A percentile compares a stretch with the other conserved stretches of the same genome.
Conservation (phyloP, 495 filamentous ascomycete genomes). For the Halenospora varia region DNA sequence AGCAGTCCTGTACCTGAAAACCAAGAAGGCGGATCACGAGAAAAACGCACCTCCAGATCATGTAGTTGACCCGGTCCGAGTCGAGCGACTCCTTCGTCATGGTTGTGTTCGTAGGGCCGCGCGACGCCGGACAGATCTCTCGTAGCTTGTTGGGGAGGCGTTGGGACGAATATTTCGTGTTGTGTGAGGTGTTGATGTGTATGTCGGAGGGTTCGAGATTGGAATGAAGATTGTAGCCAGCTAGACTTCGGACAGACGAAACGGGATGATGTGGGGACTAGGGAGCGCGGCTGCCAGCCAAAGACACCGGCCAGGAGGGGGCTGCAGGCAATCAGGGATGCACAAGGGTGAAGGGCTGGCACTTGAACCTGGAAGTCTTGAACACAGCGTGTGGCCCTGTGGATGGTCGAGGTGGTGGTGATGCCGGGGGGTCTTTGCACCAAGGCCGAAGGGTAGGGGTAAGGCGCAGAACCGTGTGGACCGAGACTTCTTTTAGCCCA, state of each 20-base stretch:
- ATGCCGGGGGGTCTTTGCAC: too few relatives aligned
- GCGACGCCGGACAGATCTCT: too few relatives aligned
- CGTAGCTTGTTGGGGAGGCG: slow-evolving; percentile 34
- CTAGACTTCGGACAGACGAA: slow-evolving; percentile 17
- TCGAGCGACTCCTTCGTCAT: slow-evolving; percentile 63
- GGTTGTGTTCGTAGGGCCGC: slow-evolving; percentile 28
- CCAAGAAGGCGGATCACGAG: slow-evolving; percentile 21
- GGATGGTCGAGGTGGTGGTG: too few relatives aligned
- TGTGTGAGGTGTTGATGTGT: slow-evolving; percentile 17
- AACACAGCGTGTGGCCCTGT: too few relatives aligned
- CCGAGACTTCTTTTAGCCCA: slow-evolving; percentile 11
- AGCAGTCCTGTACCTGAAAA: slow-evolving; percentile 20
- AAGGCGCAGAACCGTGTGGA: neutral
- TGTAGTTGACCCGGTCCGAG: slow-evolving; percentile 94
- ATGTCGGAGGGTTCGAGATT: slow-evolving; percentile 27
- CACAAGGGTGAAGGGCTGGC: neutral
- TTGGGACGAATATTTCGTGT: slow-evolving; percentile 7
- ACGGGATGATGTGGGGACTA: slow-evolving; percentile 12
- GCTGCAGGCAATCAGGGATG: too few relatives aligned
- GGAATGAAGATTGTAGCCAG: slow-evolving; percentile 27
- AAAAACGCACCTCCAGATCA: slow-evolving; percentile 87
- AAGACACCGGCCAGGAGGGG: too few relatives aligned
- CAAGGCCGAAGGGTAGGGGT: too few relatives aligned
- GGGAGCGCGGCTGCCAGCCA: too few relatives aligned
- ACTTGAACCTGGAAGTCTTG: neutral